Evolutionary conservation across 371 early-diverging fungal species (phyloP).

Genomic region (Mortierella sp.): DNA sequence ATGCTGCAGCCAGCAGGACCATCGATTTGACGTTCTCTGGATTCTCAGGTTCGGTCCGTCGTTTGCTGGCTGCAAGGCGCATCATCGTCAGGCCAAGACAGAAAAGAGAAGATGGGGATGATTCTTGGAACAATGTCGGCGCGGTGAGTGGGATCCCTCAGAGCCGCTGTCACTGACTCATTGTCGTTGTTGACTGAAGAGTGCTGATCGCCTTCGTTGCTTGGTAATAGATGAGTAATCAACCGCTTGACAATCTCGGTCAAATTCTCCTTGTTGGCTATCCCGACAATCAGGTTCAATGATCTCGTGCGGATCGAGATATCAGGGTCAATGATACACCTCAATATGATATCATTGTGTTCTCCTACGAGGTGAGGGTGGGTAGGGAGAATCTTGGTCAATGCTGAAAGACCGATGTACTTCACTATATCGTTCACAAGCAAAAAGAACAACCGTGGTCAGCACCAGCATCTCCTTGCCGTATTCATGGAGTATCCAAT

Average conservation of each 20-base stretch:
- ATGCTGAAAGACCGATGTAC: slow-evolving; percentile 90
- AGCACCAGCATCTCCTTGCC: too few species aligned
- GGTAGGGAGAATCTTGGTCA: slow-evolving; percentile 81
- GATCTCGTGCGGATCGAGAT: slow-evolving; percentile 90
- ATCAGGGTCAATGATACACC: slow-evolving; percentile 93
- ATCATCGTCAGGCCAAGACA: slow-evolving; percentile 38
- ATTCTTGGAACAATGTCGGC: slow-evolving; percentile 83
- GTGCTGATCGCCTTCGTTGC: slow-evolving; percentile 47
- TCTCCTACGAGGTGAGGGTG: slow-evolving; percentile 88
- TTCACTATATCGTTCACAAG: slow-evolving; percentile 72
- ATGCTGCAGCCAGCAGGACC: slow-evolving; percentile 89
- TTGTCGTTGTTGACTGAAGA: slow-evolving; percentile 14
- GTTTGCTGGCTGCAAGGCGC: slow-evolving; percentile 66
- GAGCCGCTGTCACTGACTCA: slow-evolving; percentile 23
- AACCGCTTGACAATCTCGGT: slow-evolving; percentile 85
- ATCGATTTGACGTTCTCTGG: slow-evolving; percentile 75
- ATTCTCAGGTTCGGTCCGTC: slow-evolving; percentile 69
- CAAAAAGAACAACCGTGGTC: too few species aligned
- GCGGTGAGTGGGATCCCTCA: slow-evolving; percentile 82
- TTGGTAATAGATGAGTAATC: slow-evolving; percentile 80
- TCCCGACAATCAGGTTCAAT: slow-evolving; percentile 84
- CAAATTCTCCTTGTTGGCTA: slow-evolving; percentile 85
- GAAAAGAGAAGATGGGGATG: slow-evolving; percentile 76
- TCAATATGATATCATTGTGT: slow-evolving; percentile 85
- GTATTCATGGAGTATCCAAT: too few species aligned